These are phyloP conservation scores for Nothophaeocryptopus gaeumannii DNA, from an alignment of 2,329 filamentous ascomycete species.

Conservation along the genomic window DNA sequence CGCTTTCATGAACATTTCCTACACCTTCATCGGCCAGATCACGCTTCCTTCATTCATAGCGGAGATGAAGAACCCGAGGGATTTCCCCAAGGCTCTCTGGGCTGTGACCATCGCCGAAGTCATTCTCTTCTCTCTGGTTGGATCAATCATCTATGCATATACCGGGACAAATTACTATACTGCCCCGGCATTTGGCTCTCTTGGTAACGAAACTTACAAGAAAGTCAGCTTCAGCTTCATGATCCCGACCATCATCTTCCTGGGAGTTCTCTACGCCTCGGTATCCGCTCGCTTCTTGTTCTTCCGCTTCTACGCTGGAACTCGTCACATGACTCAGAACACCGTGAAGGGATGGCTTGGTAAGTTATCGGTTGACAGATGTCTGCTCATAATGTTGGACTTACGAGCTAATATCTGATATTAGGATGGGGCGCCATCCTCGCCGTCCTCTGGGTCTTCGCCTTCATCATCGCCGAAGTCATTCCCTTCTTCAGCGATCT, in stretches of 20 bases:
- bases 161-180: conserved; percentile 88
- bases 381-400: too few species aligned
- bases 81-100: conserved; percentile 92
- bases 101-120: conserved; percentile 85
- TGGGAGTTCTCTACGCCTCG: conserved; percentile 86
- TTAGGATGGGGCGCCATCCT: conserved; percentile 70
- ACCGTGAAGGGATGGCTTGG: conserved; percentile 74
- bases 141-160: conserved; percentile 78
- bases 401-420: too few species aligned
- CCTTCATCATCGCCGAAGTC: conserved; percentile 87
- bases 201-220: conserved; percentile 71
- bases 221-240: conserved; percentile 92
- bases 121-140: conserved; percentile 79
- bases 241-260: conserved; percentile 90
- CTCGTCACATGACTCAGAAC: conserved; percentile 75
- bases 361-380: too few species aligned
- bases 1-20: conserved; percentile 92
- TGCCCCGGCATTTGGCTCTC: conserved; percentile 79
- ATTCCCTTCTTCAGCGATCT: conserved; percentile 88
- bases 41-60: conserved; percentile 93
- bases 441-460: conserved; percentile 73
- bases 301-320: conserved; percentile 79
- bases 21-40: conserved; percentile 94
- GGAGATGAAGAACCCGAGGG: conserved; percentile 77
- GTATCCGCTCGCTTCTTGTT: conserved; percentile 89